These are phyloP conservation scores for Lentinula sp. DNA, from an alignment of 768 basidiomycete species.

Conservation along the genomic window DNA sequence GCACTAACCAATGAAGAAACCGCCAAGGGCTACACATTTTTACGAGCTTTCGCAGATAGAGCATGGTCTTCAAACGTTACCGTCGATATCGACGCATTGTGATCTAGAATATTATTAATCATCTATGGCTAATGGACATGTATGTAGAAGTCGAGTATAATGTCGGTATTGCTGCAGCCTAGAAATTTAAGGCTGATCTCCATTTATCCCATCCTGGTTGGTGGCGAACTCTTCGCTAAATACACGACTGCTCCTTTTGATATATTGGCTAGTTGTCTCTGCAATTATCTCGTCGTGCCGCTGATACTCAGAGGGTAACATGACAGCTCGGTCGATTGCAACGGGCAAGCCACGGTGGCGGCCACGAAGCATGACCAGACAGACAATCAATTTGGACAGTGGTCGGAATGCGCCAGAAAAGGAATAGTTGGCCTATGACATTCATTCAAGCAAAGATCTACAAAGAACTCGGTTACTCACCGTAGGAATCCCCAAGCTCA, in stretches of 20 bases:
- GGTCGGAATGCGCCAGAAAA: conserved; percentile 73
- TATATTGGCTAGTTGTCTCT: not conserved
- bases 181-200: not conserved
- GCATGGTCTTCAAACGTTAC: conserved; percentile 38
- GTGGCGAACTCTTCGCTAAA: conserved; percentile 5
- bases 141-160: no score
- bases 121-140: no score
- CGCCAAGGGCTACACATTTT: conserved; percentile 41
- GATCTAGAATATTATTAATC: not conserved
- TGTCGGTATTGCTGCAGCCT: not conserved
- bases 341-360: conserved; percentile 85
- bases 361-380: conserved; percentile 89
- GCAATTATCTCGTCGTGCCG: conserved; percentile 10
- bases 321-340: conserved; percentile 82
- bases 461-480: conserved; percentile 35
- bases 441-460: not conserved
- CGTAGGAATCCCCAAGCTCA: conserved; percentile 81
- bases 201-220: not conserved
- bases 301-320: conserved; percentile 66
- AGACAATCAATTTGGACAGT: conserved; percentile 83
- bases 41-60: conserved; percentile 42
- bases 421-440: conserved; percentile 66
- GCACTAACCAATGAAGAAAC: conserved; percentile 37
- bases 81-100: conserved; percentile 26
- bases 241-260: not conserved